Evolutionary conservation across 2,329 filamentous ascomycete species (phyloP), one percentile per base, ranked within the genome.

Genomic region (Xylaria sp.): DNA sequence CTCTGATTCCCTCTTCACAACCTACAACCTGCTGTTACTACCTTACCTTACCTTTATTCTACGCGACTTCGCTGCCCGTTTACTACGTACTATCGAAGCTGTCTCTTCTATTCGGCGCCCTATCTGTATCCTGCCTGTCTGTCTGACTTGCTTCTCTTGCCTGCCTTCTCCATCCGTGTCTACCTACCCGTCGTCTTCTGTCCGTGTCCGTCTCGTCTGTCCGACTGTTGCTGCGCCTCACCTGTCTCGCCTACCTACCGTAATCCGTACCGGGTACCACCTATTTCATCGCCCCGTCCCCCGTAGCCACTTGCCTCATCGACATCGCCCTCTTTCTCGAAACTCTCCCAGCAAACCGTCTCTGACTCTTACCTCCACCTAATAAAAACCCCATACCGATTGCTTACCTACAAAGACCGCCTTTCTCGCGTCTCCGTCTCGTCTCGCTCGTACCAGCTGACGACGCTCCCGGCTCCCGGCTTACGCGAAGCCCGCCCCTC

Each of bases 401-500:
- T 44, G 42, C 50, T 52, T 6, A n/a, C 53, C 53, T 19, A 23
- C 9, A 39, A 10, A 9, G 11, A 9, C 11, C 37, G 37, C 47
- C 58, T 55, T 60, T 16, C 16, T 16, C 53, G 16, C 9, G 11
- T 30, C 23, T 30, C 23, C 23, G 19, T 56, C 54, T 39, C 48
- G 30, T 51, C 39, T 50, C 19, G 23, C 23, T 46, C 52, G 19
- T 54, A 54, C 52, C 51, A 30, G 57, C 59, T 48, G 56, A 49
- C 57, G 39, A 46, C 57, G 46, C 3, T 3, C 37, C 4, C 23
- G 23, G 37, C 11, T 3, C 37, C 59, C 60, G 47, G 50, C 57
- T 57, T 59, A 54, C 61, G 50, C 49, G 54, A 42, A 37, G 52
- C 52, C 54, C 37, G 23, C 23, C 23, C 35, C 35, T 58, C 62